Evolutionary conservation across 1,284 basidiomycete genomes (phyloP).

Genomic region (Mycena citricolor): DNA sequence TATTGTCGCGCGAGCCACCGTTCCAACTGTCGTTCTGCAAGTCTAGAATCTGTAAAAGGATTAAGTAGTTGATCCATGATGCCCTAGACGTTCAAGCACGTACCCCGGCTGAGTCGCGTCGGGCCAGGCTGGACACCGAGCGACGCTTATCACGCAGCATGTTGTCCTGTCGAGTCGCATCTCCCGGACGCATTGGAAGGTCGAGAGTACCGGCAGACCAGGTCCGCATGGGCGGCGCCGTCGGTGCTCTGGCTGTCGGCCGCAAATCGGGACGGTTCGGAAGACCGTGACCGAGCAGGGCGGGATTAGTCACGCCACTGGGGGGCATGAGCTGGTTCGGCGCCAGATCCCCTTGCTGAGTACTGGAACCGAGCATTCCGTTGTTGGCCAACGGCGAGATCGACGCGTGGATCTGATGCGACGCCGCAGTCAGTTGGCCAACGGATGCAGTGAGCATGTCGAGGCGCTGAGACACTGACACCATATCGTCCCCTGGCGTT

Average conservation of each 20-base stretch:
- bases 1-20: constrained; percentile 63
- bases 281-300: constrained; percentile 54
- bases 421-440: constrained; percentile 69
- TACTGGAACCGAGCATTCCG: constrained; percentile 45
- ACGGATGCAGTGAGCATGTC: constrained; percentile 85
- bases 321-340: constrained; percentile 48
- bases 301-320: constrained; percentile 37
- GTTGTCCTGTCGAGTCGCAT: constrained; percentile 41
- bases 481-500: constrained; percentile 67
- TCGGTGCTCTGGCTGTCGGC: constrained; percentile 57
- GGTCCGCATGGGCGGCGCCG: constrained; percentile 71
- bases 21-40: constrained; percentile 52
- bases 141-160: constrained; percentile 67
- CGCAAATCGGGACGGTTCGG: constrained; percentile 62
- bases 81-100: constrained; percentile 35
- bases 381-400: constrained; percentile 34
- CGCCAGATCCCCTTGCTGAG: constrained; percentile 50
- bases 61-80: constrained; percentile 13
- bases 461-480: constrained; percentile 75
- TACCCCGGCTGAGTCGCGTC: constrained; percentile 76
- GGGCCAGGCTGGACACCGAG: constrained; percentile 64
- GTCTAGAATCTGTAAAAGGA: constrained; percentile 44
- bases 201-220: constrained; percentile 81
- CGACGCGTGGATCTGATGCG: constrained; percentile 25
- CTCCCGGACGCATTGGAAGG: constrained; percentile 56